These are phyloP conservation scores for Ensete ventricosum DNA, from an alignment of 176 grass and related monocot genomes.

Conservation along the genomic window DNA sequence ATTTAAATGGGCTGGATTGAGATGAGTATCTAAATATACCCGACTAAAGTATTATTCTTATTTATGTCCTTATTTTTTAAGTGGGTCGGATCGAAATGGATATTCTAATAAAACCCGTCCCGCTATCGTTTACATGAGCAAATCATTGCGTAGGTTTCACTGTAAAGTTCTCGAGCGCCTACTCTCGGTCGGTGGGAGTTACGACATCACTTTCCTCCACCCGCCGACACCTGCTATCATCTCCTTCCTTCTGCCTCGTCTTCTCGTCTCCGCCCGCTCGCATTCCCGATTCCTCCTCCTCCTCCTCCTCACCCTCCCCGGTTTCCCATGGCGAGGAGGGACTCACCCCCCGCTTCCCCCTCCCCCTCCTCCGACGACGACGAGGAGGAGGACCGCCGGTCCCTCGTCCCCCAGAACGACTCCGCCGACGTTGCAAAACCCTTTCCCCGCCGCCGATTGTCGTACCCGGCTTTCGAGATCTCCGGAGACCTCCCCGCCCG, in stretches of 20 bases:
- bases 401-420: slow-evolving; percentile 69
- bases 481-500: not conserved
- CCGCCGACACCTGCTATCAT: not conserved
- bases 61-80: too few relatives aligned
- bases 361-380: slow-evolving; percentile 55
- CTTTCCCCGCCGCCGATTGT: slow-evolving; percentile 17
- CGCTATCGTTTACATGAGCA: slow-evolving; percentile 25
- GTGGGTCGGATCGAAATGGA: too few relatives aligned
- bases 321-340: slow-evolving; percentile 32
- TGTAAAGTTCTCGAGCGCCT: slow-evolving; percentile 26
- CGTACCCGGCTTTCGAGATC: slow-evolving; percentile 24
- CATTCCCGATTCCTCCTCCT: not conserved
- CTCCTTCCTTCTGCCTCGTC: slow-evolving; percentile 8
- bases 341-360: not conserved
- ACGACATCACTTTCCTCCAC: not conserved
- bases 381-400: slow-evolving; percentile 69
- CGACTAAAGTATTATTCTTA: too few relatives aligned
- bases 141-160: not conserved
- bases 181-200: not conserved
- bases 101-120: too few relatives aligned
- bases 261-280: not conserved
- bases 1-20: too few relatives aligned
- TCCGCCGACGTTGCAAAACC: slow-evolving; percentile 7
- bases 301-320: not conserved
- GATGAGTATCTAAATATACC: too few relatives aligned